These are phyloP conservation scores for Nakazawaea siamensis DNA, from an alignment of 805 yeast species.

Conservation along the genomic window DNA sequence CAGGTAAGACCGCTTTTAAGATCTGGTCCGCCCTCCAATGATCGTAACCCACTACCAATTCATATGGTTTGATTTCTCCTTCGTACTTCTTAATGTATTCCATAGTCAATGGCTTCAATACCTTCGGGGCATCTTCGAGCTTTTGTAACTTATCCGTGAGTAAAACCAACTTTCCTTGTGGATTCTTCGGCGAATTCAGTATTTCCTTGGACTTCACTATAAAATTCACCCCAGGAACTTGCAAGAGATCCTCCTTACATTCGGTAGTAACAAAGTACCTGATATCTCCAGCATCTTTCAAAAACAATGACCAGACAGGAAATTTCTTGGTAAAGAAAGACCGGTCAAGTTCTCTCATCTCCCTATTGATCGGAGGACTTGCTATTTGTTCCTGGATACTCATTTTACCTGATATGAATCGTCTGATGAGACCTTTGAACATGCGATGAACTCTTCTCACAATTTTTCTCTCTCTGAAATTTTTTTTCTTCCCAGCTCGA, in stretches of 20 bases:
- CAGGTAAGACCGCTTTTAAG: slow-evolving; percentile 69
- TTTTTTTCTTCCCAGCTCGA: neutral
- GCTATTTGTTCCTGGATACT: slow-evolving; percentile 3
- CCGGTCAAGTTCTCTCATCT: slow-evolving; percentile 61
- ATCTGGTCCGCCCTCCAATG: slow-evolving; percentile 92
- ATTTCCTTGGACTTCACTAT: slow-evolving; percentile 29
- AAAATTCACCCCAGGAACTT: slow-evolving; percentile 63
- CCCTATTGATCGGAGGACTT: slow-evolving; percentile 63
- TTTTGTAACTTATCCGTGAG: slow-evolving; percentile 42
- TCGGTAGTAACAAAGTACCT: slow-evolving; percentile 49
- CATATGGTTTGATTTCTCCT: slow-evolving; percentile 43
- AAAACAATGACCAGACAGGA: slow-evolving; percentile 56
- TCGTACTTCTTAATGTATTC: slow-evolving; percentile 38
- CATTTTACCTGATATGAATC: neutral
- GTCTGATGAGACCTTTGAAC: no score
- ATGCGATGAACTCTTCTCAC: no score
- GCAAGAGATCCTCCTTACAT: slow-evolving; percentile 53
- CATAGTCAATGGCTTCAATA: slow-evolving; percentile 33
- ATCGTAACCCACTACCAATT: slow-evolving; percentile 53
- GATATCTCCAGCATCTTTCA: slow-evolving; percentile 59
- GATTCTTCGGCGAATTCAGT: slow-evolving; percentile 16
- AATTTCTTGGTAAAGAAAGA: slow-evolving; percentile 50
- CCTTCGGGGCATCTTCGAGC: slow-evolving; percentile 26
- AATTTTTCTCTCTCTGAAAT: slow-evolving; percentile 1
- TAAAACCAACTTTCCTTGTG: slow-evolving; percentile 44